Conservation (phyloP, 176 grass and related monocot species). For the Eragrostis curvula region DNA sequence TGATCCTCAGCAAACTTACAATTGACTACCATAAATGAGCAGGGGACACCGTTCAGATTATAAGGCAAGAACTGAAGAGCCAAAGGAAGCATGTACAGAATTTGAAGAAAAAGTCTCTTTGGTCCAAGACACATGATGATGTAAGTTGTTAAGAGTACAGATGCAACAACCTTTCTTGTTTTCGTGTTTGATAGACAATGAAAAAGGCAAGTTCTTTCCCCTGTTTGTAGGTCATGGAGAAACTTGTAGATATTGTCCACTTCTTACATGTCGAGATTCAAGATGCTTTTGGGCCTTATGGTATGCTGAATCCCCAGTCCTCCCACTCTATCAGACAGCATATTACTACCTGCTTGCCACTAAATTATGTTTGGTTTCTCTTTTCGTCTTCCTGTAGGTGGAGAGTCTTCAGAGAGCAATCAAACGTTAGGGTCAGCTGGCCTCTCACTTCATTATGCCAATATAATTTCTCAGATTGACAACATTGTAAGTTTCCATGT, state of each 20-base stretch:
- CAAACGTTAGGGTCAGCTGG: constrained; percentile 80
- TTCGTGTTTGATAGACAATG: constrained; percentile 6
- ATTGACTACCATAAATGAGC: constrained; percentile 15
- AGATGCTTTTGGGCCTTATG: constrained; percentile 77
- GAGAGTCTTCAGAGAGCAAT: constrained; percentile 36
- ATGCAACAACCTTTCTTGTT: neutral
- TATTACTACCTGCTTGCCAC: constrained; percentile 17
- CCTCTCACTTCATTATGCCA: constrained; percentile 93
- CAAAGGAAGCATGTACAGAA: constrained; percentile 68
- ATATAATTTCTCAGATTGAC: constrained; percentile 95
- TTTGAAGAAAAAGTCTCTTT: constrained; percentile 86
- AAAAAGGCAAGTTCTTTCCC: constrained; percentile 9
- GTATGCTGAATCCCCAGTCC: constrained; percentile 49
- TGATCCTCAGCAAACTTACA: neutral
- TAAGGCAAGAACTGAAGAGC: constrained; percentile 75
- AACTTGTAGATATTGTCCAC: constrained; percentile 90
- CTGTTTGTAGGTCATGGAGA: constrained; percentile 75
- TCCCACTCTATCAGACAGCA: neutral
- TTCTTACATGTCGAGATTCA: constrained; percentile 88
- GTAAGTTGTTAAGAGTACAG: constrained; percentile 34
- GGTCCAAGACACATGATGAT: constrained; percentile 65
- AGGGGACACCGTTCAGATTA: constrained; percentile 77
- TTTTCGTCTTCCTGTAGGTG: constrained; percentile 40
- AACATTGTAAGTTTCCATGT: constrained; percentile 76
- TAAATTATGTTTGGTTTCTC: neutral